Evolutionary conservation across 1,284 basidiomycete species (phyloP).

Genomic region (Leccinum colubrinum): DNA sequence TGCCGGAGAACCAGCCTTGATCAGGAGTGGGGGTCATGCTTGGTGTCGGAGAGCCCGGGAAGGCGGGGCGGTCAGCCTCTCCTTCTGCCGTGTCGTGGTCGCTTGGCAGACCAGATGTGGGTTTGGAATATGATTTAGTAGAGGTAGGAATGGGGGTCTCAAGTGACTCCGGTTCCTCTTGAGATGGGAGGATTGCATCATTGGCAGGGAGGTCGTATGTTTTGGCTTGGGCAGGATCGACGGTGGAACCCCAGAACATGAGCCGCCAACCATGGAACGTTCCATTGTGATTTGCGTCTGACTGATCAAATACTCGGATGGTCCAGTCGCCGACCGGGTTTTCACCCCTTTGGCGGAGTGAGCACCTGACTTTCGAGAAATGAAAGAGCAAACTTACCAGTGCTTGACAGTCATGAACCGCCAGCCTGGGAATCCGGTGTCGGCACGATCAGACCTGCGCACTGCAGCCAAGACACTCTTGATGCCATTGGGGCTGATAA

Average conservation of each 20-base stretch:
- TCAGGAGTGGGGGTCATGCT: constrained; percentile 61
- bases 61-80: constrained; percentile 68
- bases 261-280: constrained; percentile 91
- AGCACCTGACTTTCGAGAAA: constrained; percentile 8
- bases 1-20: constrained; percentile 85
- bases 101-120: constrained; percentile 84
- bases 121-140: constrained; percentile 75
- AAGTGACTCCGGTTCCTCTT: constrained; percentile 33
- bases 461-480: constrained; percentile 81
- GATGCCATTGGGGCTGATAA: constrained; percentile 85
- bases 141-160: constrained; percentile 40
- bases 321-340: constrained; percentile 93
- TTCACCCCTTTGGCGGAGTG: constrained; percentile 74
- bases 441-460: constrained; percentile 68
- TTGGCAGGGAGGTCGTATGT: constrained; percentile 63
- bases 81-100: constrained; percentile 76
- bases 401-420: constrained; percentile 98
- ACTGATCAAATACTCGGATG: constrained; percentile 80
- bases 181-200: constrained; percentile 56
- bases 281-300: constrained; percentile 60
- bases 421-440: constrained; percentile 88
- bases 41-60: constrained; percentile 43
- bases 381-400: constrained; percentile 59
- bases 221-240: constrained; percentile 69
- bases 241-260: constrained; percentile 89